phyloP scores from a whole-genome alignment of 768 basidiomycete genomes.

The Royoungia palumana region DNA sequence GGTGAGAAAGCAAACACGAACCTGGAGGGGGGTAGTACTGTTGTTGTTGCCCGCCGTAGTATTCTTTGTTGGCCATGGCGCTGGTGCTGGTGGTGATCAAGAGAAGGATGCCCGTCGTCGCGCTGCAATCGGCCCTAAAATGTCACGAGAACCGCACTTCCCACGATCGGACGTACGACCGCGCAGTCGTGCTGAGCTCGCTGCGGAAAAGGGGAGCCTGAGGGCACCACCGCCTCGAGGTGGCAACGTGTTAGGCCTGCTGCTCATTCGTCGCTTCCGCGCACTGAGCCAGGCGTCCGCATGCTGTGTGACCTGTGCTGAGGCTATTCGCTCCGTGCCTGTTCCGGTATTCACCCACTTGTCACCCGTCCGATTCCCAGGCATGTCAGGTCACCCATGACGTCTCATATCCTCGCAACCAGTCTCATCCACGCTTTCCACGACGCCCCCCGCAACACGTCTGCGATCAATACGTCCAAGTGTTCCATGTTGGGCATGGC shows the following conservation, averaged over 20 bases:
- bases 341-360: conserved; percentile 1
- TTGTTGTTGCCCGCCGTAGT: conserved; percentile 54
- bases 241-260: conserved; percentile 11
- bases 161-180: conserved; percentile 13
- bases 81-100: conserved; percentile 9
- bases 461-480: conserved; percentile 18
- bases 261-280: background rate
- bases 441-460: conserved; percentile 5
- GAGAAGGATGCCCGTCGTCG: conserved; percentile 13
- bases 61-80: conserved; percentile 72
- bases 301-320: conserved; percentile 12
- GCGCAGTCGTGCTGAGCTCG: background rate
- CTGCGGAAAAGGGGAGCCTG: background rate
- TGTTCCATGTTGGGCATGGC: conserved; percentile 9
- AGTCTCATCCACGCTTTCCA: conserved; percentile 3
- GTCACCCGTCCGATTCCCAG: conserved; percentile 14
- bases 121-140: conserved; percentile 22
- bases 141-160: conserved; percentile 16
- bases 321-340: conserved; percentile 2
- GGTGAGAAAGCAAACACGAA: conserved; percentile 18
- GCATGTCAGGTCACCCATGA: conserved; percentile 8
- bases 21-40: conserved; percentile 59
- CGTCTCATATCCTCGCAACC: background rate
- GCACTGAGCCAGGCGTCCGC: background rate
- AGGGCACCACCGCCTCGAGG: conserved; percentile 20